phyloP scores from a whole-genome alignment of 768 basidiomycete genomes.

The Phanerochaete carnosa region DNA sequence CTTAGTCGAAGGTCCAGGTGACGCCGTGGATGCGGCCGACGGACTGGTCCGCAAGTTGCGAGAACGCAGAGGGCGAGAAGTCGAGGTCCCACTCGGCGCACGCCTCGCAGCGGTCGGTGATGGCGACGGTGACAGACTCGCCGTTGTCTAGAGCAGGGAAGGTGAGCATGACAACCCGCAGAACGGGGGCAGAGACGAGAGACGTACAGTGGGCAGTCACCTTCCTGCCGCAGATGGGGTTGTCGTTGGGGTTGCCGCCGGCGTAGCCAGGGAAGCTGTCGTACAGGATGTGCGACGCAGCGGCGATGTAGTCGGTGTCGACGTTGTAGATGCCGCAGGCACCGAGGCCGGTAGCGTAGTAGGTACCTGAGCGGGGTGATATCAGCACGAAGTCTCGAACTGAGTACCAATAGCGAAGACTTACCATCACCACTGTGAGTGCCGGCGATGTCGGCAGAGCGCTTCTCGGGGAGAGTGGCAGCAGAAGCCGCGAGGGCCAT shows the following conservation, averaged over 20 bases:
- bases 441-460: constrained; percentile 10
- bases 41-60: constrained; percentile 35
- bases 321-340: constrained; percentile 58
- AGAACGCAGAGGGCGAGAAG: constrained; percentile 60
- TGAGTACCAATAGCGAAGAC: not conserved
- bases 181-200: not conserved
- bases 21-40: constrained; percentile 52
- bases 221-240: constrained; percentile 63
- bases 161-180: constrained; percentile 3
- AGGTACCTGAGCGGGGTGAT: constrained; percentile 39
- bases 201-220: constrained; percentile 46
- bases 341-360: constrained; percentile 55
- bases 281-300: constrained; percentile 52
- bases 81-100: constrained; percentile 56
- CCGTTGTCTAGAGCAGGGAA: constrained; percentile 42
- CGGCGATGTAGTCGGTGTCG: constrained; percentile 50
- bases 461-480: constrained; percentile 32
- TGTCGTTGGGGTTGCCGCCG: constrained; percentile 63
- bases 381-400: constrained; percentile 15
- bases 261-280: constrained; percentile 43
- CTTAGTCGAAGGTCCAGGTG: constrained; percentile 44
- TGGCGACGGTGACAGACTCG: constrained; percentile 41
- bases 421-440: constrained; percentile 21
- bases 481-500: constrained; percentile 37
- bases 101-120: constrained; percentile 63